phyloP scores from a whole-genome alignment of 1,284 basidiomycete genomes.

The Phellinidium pouzarii region DNA sequence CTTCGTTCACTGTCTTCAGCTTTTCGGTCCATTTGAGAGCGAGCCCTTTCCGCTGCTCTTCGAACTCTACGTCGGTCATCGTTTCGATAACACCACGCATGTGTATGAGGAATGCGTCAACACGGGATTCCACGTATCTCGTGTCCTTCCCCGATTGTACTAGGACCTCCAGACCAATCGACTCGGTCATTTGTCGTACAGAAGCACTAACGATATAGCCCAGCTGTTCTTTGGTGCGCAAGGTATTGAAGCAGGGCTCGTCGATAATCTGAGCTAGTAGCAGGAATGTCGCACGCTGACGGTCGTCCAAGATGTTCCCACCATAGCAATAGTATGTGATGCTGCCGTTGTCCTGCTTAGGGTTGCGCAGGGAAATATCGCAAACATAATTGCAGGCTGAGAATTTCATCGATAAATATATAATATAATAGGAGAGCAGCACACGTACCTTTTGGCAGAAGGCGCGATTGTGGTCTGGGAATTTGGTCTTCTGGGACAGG shows the following conservation, averaged over 20 bases:
- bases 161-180: slow-evolving; percentile 79
- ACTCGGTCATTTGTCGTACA: slow-evolving; percentile 52
- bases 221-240: slow-evolving; percentile 96
- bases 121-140: slow-evolving; percentile 80
- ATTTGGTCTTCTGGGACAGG: slow-evolving; percentile 52
- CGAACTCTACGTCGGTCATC: slow-evolving; percentile 59
- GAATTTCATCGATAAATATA: slow-evolving; percentile 20
- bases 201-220: slow-evolving; percentile 82
- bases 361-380: slow-evolving; percentile 71
- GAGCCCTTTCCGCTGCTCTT: slow-evolving; percentile 47
- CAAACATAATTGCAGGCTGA: slow-evolving; percentile 69
- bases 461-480: slow-evolving; percentile 51
- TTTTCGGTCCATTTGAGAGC: slow-evolving; percentile 67
- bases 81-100: slow-evolving; percentile 56
- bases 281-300: slow-evolving; percentile 50
- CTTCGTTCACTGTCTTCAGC: slow-evolving; percentile 65
- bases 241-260: slow-evolving; percentile 89
- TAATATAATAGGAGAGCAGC: slow-evolving; percentile 6
- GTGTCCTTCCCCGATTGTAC: slow-evolving; percentile 88
- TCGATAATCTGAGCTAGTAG: slow-evolving; percentile 72
- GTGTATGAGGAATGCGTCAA: slow-evolving; percentile 79
- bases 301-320: slow-evolving; percentile 53
- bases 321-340: slow-evolving; percentile 77
- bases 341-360: slow-evolving; percentile 82
- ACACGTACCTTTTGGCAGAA: slow-evolving; percentile 58